These are phyloP conservation scores for Handroanthus guayacan DNA, from an alignment of 257 asterid species.

Conservation along the genomic window DNA sequence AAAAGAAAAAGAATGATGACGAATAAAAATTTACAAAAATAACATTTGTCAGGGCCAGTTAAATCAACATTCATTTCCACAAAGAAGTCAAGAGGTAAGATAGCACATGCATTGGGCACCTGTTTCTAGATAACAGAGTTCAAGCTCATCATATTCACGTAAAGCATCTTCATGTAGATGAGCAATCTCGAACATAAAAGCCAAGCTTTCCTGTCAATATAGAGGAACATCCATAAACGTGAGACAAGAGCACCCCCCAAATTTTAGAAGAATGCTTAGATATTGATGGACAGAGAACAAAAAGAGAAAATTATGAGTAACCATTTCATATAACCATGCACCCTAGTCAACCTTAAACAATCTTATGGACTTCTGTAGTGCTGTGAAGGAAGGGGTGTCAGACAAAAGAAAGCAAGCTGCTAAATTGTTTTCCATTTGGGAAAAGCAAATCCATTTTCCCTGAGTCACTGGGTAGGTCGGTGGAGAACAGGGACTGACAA, in stretches of 20 bases:
- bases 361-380: constrained; percentile 15
- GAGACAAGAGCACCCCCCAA: constrained; percentile 15
- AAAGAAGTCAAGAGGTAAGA: constrained; percentile 29
- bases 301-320: constrained; percentile 13
- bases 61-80: constrained; percentile 30
- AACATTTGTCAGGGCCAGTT: constrained; percentile 9
- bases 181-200: constrained; percentile 97
- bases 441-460: too few relatives aligned
- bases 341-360: constrained; percentile 13
- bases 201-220: constrained; percentile 87
- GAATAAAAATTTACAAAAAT: neutral
- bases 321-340: constrained; percentile 8
- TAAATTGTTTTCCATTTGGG: constrained; percentile 16
- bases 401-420: constrained; percentile 18
- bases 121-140: constrained; percentile 98
- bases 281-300: constrained; percentile 30
- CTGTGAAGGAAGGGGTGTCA: constrained; percentile 1
- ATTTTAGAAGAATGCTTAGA: constrained; percentile 6
- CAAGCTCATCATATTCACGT: constrained; percentile 98
- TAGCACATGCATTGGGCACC: constrained; percentile 54
- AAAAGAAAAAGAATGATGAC: neutral
- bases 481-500: neutral
- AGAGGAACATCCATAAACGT: constrained; percentile 36
- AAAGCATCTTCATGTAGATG: constrained; percentile 98
- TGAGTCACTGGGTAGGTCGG: neutral